A percentile compares a stretch with the other conserved stretches of the same genome.
phyloP scores from a whole-genome alignment of 352 stramenopile genomes.

The Globisporangium paddicum region DNA sequence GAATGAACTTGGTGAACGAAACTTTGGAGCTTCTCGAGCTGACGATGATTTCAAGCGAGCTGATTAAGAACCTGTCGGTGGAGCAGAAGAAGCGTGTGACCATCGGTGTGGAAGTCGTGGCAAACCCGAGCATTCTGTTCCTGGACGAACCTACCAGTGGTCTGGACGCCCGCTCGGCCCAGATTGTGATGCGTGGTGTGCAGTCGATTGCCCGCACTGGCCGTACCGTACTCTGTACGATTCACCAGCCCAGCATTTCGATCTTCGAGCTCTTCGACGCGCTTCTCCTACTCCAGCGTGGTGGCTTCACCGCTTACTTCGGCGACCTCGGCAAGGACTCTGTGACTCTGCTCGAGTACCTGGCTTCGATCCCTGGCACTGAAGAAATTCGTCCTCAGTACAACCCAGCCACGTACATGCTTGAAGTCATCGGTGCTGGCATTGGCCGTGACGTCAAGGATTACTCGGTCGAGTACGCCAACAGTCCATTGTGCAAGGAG shows the following conservation, averaged over 20 bases:
- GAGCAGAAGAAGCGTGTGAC: constrained; percentile 93
- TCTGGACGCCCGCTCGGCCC: constrained; percentile 80
- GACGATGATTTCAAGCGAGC: constrained; percentile 28
- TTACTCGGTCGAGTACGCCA: constrained; percentile 44
- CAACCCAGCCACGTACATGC: constrained; percentile 85
- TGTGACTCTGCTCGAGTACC: constrained; percentile 80
- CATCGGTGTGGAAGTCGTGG: constrained; percentile 91
- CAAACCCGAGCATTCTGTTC: constrained; percentile 93
- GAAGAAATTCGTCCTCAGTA: constrained; percentile 56
- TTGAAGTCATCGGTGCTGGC: constrained; percentile 62
- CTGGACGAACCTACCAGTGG: constrained; percentile 91
- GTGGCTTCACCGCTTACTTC: constrained; percentile 76
- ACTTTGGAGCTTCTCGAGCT: constrained; percentile 58
- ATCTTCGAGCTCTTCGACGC: constrained; percentile 93
- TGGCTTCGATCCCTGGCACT: constrained; percentile 66
- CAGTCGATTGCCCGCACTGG: constrained; percentile 79
- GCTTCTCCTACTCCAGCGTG: constrained; percentile 82
- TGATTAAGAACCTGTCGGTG: constrained; percentile 59
- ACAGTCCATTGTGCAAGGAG: constrained; percentile 26
- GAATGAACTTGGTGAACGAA: constrained; percentile 75
- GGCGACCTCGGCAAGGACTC: constrained; percentile 70
- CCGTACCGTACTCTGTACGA: constrained; percentile 75
- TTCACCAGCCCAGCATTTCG: constrained; percentile 60
- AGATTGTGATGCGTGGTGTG: constrained; percentile 86
- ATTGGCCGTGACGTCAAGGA: constrained; percentile 17